Evolutionary conservation across 2,329 filamentous ascomycete genomes (phyloP).

Genomic region (Microsporum ferrugineum): DNA sequence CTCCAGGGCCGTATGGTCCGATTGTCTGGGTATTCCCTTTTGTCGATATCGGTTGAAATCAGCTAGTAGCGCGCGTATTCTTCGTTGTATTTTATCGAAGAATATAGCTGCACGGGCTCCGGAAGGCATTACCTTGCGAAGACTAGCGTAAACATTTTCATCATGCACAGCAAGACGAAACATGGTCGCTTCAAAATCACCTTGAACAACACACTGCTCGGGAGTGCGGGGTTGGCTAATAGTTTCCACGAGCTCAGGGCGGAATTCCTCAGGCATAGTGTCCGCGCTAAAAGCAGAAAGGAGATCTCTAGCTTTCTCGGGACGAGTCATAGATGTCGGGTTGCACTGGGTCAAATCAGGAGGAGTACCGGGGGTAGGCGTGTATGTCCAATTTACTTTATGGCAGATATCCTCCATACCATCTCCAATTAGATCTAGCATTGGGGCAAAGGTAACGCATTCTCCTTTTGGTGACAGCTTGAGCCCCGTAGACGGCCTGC

Average conservation of each 20-base stretch:
- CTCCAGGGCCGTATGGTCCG: slow-evolving; percentile 17
- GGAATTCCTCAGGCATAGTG: slow-evolving; percentile 33
- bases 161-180: slow-evolving; percentile 37
- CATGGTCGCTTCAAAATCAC: slow-evolving; percentile 35
- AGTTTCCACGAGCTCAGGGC: slow-evolving; percentile 29
- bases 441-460: slow-evolving; percentile 20
- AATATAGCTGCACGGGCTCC: slow-evolving; percentile 34
- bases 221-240: slow-evolving; percentile 24
- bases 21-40: slow-evolving; percentile 20
- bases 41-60: slow-evolving; percentile 33
- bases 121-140: slow-evolving; percentile 34
- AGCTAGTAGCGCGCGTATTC: slow-evolving; percentile 24
- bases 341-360: slow-evolving; percentile 1
- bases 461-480: slow-evolving; percentile 25
- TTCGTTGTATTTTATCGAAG: slow-evolving; percentile 33
- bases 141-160: slow-evolving; percentile 30
- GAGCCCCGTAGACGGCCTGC: slow-evolving; percentile 20
- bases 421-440: slow-evolving; percentile 25
- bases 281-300: slow-evolving; percentile 34
- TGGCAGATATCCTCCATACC: slow-evolving; percentile 25
- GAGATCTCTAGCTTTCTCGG: slow-evolving; percentile 34
- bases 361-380: slow-evolving; percentile 17
- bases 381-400: slow-evolving; percentile 27
- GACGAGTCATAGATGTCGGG: slow-evolving; percentile 24
- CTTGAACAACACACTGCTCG: slow-evolving; percentile 35